Evolutionary conservation across 2,329 filamentous ascomycete genomes (phyloP), one percentile per base, ranked within the genome.

Genomic region (Fusarium penzigii): DNA sequence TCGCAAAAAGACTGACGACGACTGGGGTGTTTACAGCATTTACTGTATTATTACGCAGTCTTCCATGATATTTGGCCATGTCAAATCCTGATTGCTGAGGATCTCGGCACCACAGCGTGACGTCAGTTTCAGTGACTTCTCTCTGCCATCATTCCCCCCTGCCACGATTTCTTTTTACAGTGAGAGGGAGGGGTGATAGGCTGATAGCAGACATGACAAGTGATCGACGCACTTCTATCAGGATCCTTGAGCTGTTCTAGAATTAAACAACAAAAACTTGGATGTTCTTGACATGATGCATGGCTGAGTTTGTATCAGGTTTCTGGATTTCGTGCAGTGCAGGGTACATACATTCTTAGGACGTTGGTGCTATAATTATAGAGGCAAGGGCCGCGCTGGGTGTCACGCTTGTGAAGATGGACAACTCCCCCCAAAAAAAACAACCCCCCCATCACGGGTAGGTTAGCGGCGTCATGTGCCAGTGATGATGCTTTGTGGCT

Each of bases 1-100:
- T 25, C 20, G 7, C 20, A 7, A 14, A 4, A 36, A 36, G 32
- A 36, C 10, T 36, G 20, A n/a, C n/a, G n/a, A n/a, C n/a, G n/a
- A n/a, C n/a, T n/a, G n/a, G n/a, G n/a, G n/a, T n/a, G n/a, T n/a
- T n/a, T n/a, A n/a, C n/a, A n/a, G n/a, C n/a, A n/a, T n/a, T n/a
- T n/a, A n/a, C n/a, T n/a, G n/a, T n/a, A n/a, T n/a, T n/a, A n/a
- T n/a, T n/a, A n/a, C n/a, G n/a, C n/a, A n/a, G n/a, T 25, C 20
- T 25, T 56, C 54, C 57, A 64, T 64, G 59, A 50, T 62, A 58
- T 51, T 25, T 42, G 38, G 44, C 51, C 29, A 39, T 54, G 39
- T 36, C 44, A 65, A 65, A 65, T 65, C 63, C 63, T 64, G 63
- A 64, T 65, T 65, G 54, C 52, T 64, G 62, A 55, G 51, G 49